Percentiles rank a stretch among this genome's conserved stretches.
Evolutionary conservation across 331 rosid species (phyloP).

Genomic region (Pyracantha coccinea): DNA sequence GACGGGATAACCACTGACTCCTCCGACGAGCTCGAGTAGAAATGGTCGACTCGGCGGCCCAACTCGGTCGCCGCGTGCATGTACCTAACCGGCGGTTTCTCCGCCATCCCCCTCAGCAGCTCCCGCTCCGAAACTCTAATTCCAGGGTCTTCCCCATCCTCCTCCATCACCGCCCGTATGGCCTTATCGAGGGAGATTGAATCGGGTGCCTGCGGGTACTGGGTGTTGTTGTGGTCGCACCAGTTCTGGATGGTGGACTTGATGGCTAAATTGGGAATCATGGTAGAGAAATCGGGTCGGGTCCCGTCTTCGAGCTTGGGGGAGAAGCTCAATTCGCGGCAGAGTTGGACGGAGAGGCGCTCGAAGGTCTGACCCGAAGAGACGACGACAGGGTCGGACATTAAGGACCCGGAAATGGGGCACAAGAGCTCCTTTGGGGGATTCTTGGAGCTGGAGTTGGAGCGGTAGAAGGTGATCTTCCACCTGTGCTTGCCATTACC

Average conservation of each 20-base stretch:
- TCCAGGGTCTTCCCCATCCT: background rate
- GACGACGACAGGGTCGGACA: slow-evolving; percentile 88
- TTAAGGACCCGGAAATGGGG: slow-evolving; percentile 48
- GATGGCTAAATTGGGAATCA: slow-evolving; percentile 57
- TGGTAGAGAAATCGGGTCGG: slow-evolving; percentile 58
- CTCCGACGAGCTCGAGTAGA: slow-evolving; percentile 58
- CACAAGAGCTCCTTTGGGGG: slow-evolving; percentile 62
- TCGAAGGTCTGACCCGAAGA: slow-evolving; percentile 90
- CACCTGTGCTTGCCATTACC: slow-evolving; percentile 77
- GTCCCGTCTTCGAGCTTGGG: slow-evolving; percentile 58
- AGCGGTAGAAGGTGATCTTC: slow-evolving; percentile 55
- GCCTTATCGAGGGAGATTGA: slow-evolving; percentile 30
- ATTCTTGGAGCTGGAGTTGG: slow-evolving; percentile 33
- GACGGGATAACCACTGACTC: slow-evolving; percentile 40
- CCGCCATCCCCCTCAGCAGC: slow-evolving; percentile 51
- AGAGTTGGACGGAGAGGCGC: slow-evolving; percentile 50
- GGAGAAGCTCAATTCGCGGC: slow-evolving; percentile 38
- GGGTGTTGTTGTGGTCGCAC: slow-evolving; percentile 36
- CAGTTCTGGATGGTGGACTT: slow-evolving; percentile 50
- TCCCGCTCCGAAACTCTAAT: slow-evolving; percentile 56
- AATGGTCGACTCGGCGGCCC: slow-evolving; percentile 46
- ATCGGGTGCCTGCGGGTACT: slow-evolving; percentile 47
- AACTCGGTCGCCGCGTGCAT: slow-evolving; percentile 82
- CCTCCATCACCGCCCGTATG: slow-evolving; percentile 29
- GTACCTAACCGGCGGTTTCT: slow-evolving; percentile 42